phyloP scores from a whole-genome alignment of 2,329 filamentous ascomycete species.

The Setomelanomma holmii region DNA sequence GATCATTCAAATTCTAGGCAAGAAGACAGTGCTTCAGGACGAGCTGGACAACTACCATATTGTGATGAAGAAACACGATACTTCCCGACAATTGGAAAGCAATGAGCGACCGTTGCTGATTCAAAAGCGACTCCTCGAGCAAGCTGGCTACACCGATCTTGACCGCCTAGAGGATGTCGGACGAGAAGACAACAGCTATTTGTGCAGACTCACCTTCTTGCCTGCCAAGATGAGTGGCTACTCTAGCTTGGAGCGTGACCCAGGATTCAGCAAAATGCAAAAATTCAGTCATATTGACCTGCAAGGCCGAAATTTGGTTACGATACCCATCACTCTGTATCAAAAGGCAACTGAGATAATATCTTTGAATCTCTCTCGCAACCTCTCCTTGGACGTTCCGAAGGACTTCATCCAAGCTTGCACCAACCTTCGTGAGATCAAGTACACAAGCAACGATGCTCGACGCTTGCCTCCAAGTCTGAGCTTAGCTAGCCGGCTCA shows the following conservation, averaged over 20 bases:
- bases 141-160: conserved; percentile 86
- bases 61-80: conserved; percentile 89
- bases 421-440: conserved; percentile 89
- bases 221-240: conserved; percentile 86
- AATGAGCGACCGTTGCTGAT: conserved; percentile 86
- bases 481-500: conserved; percentile 79
- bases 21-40: conserved; percentile 92
- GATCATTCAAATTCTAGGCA: conserved; percentile 86
- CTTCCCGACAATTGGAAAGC: conserved; percentile 79
- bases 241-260: conserved; percentile 74
- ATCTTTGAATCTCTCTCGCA: conserved; percentile 90
- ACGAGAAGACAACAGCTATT: conserved; percentile 94
- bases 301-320: conserved; percentile 86
- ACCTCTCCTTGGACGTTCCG: conserved; percentile 88
- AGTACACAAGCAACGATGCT: conserved; percentile 93
- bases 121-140: conserved; percentile 88
- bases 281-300: conserved; percentile 96
- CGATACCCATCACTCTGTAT: conserved; percentile 93
- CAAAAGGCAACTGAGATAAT: conserved; percentile 92
- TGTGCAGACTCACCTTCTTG: conserved; percentile 94
- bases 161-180: conserved; percentile 93
- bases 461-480: conserved; percentile 84
- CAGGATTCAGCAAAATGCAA: conserved; percentile 80
- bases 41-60: conserved; percentile 95
- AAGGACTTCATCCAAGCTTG: conserved; percentile 97